A percentile compares a stretch with the other conserved stretches of the same genome.
phyloP scores from a whole-genome alignment of 2,329 filamentous ascomycete genomes.

The Fusarium siculi region DNA sequence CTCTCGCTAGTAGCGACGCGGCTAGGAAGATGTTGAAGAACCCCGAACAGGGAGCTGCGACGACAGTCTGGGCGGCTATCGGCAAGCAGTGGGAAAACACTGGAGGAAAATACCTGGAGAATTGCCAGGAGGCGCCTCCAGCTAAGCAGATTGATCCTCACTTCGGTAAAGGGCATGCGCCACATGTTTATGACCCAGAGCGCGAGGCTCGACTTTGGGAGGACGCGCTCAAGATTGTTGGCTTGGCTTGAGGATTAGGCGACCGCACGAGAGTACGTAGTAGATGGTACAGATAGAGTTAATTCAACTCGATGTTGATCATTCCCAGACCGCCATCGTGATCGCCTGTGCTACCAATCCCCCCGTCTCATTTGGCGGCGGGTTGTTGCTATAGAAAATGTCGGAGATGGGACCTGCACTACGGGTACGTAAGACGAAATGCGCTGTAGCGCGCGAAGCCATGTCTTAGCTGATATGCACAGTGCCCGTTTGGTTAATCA shows the following conservation, averaged over 20 bases:
- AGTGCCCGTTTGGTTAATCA: neutral
- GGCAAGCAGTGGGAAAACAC: slow-evolving; percentile 29
- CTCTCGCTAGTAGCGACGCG: neutral
- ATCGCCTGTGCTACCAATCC: neutral
- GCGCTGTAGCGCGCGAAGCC: neutral
- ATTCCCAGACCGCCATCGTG: neutral
- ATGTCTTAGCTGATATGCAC: neutral
- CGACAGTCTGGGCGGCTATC: slow-evolving; percentile 36
- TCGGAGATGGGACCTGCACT: neutral
- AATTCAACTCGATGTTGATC: neutral
- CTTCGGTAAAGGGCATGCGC: neutral
- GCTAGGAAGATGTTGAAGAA: slow-evolving; percentile 4
- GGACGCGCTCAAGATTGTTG: slow-evolving; percentile 32
- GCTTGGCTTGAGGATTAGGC: neutral
- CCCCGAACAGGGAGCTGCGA: slow-evolving; percentile 36
- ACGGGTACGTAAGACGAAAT: neutral
- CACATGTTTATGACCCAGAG: slow-evolving; percentile 23
- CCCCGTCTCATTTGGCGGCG: neutral
- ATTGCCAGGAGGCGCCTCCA: slow-evolving; percentile 18
- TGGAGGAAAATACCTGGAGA: slow-evolving; percentile 30
- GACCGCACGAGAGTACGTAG: neutral
- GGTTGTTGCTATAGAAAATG: neutral
- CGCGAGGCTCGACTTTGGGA: slow-evolving; percentile 28
- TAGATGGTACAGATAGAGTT: neutral
- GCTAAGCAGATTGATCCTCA: neutral